Conservation (phyloP, 2,329 filamentous ascomycete genomes). For the Venturiaceae sp. region DNA sequence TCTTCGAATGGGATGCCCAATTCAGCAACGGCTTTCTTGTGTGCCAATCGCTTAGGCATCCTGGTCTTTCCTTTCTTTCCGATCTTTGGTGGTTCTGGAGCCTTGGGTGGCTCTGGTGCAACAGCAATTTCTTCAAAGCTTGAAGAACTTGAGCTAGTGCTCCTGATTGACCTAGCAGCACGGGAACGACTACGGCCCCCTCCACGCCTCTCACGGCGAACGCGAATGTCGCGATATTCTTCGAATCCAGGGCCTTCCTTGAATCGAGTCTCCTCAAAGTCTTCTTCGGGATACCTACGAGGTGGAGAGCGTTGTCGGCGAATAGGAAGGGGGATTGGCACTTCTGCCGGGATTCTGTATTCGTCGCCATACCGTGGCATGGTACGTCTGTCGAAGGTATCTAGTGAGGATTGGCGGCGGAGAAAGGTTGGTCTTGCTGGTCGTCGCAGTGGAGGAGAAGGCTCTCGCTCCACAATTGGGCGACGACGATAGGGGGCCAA, state of each 20-base stretch:
- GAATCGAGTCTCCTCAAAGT: constrained; percentile 52
- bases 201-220: constrained; percentile 34
- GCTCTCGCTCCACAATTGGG: constrained; percentile 47
- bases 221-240: constrained; percentile 39
- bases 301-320: constrained; percentile 45
- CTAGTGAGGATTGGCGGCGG: constrained; percentile 77
- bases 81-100: constrained; percentile 18
- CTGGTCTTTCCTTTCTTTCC: constrained; percentile 73
- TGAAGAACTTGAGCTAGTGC: constrained; percentile 27
- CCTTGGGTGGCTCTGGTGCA: constrained; percentile 3
- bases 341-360: constrained; percentile 56
- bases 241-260: constrained; percentile 20
- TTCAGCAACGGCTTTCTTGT: constrained; percentile 71
- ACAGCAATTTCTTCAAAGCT: constrained; percentile 25
- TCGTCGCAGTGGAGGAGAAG: constrained; percentile 44
- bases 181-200: constrained; percentile 14
- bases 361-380: constrained; percentile 48
- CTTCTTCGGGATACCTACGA: constrained; percentile 55
- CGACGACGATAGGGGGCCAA: constrained; percentile 50
- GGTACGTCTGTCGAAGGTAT: constrained; percentile 77
- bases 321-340: constrained; percentile 57
- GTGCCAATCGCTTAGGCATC: constrained; percentile 72
- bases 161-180: constrained; percentile 19
- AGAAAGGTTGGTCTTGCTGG: constrained; percentile 57
- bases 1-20: constrained; percentile 79